A percentile compares a stretch with the other conserved stretches of the same genome.
Evolutionary conservation across 2,329 filamentous ascomycete genomes (phyloP).

Genomic region (Paraconiothyrium brasiliense): DNA sequence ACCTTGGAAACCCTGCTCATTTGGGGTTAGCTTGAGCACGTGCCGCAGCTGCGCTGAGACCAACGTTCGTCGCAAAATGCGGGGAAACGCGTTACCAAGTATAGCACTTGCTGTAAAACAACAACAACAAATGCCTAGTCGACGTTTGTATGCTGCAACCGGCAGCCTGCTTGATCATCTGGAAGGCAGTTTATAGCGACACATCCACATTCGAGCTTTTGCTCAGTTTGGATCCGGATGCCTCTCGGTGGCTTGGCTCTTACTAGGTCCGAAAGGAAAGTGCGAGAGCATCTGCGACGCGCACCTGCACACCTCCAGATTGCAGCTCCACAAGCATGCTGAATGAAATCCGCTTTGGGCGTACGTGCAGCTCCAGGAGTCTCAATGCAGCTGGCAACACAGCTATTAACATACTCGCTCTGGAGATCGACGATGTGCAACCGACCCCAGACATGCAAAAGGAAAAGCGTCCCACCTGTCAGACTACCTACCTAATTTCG

Average conservation of each 20-base stretch:
- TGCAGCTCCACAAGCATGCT: not conserved
- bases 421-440: conserved; percentile 5
- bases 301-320: not conserved
- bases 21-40: not conserved
- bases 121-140: not conserved
- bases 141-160: not conserved
- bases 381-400: not conserved
- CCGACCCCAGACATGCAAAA: not conserved
- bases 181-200: not conserved
- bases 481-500: not conserved
- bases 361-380: not conserved
- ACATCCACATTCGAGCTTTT: not conserved
- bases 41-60: conserved; percentile 9
- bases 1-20: conserved; percentile 2
- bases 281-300: not conserved
- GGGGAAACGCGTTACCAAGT: conserved; percentile 12
- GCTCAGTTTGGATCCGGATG: not conserved
- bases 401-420: not conserved
- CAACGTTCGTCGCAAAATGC: conserved; percentile 12
- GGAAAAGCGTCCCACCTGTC: not conserved
- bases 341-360: not conserved
- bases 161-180: not conserved
- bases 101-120: not conserved
- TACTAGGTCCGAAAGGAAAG: not conserved
- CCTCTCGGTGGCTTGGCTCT: not conserved